Conservation (phyloP, 2,329 filamentous ascomycete genomes). For the Botrytis squamosa region DNA sequence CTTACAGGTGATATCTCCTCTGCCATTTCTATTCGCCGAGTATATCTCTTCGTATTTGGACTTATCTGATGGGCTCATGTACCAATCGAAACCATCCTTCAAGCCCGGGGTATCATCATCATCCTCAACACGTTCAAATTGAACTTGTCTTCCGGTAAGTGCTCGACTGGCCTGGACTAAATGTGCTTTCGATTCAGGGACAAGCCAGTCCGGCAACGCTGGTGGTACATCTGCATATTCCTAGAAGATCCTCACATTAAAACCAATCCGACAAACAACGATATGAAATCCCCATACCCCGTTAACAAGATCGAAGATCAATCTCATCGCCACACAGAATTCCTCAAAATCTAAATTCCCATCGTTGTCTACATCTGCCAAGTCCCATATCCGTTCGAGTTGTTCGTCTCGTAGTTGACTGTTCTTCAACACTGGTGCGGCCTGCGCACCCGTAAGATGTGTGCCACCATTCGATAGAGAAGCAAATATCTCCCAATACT, state of each 20-base stretch:
- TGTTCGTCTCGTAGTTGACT: slow-evolving; percentile 73
- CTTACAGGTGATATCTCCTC: slow-evolving; percentile 79
- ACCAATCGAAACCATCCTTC: slow-evolving; percentile 98
- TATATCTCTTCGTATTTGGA: slow-evolving; percentile 97
- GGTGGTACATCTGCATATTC: slow-evolving; percentile 88
- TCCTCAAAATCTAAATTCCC: slow-evolving; percentile 98
- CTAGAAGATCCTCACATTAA: slow-evolving; percentile 45
- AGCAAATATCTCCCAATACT: slow-evolving; percentile 78
- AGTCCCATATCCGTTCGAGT: slow-evolving; percentile 95
- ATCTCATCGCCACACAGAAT: slow-evolving; percentile 97
- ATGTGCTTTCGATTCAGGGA: slow-evolving; percentile 92
- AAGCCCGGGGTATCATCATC: slow-evolving; percentile 80
- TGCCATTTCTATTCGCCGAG: slow-evolving; percentile 81
- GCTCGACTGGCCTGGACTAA: slow-evolving; percentile 81
- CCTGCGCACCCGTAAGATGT: slow-evolving; percentile 67
- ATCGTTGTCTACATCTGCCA: slow-evolving; percentile 96
- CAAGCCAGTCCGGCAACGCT: slow-evolving; percentile 88
- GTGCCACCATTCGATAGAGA: slow-evolving; percentile 63
- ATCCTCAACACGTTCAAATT: slow-evolving; percentile 83
- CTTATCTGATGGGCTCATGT: slow-evolving; percentile 92
- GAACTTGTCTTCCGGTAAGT: slow-evolving; percentile 72
- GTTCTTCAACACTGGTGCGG: slow-evolving; percentile 71
- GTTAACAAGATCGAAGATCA: slow-evolving; percentile 97
- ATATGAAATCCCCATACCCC: slow-evolving; percentile 57
- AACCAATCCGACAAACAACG: background rate